These are phyloP conservation scores for Plasmodium falciparum DNA, from an alignment of 169 alveolate species.

Conservation along the genomic window DNA sequence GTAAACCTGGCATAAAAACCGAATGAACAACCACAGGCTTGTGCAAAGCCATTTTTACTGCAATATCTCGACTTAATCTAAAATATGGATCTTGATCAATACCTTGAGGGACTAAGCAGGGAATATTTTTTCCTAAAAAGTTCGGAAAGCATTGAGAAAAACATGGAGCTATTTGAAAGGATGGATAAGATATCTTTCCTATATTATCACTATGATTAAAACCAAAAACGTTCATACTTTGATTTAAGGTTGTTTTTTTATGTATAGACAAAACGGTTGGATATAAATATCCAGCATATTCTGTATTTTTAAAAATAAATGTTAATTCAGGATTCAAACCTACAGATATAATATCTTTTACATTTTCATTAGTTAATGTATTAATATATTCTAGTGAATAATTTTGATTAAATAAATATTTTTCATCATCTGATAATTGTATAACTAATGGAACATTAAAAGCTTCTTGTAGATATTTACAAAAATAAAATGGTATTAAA, in stretches of 20 bases:
- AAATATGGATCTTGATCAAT: constrained; percentile 99
- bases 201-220: constrained; percentile 93
- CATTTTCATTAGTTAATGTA: constrained; percentile 95
- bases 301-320: constrained; percentile 95
- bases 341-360: constrained; percentile 99
- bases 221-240: constrained; percentile 95
- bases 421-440: constrained; percentile 99
- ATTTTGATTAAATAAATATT: constrained; percentile 96
- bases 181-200: constrained; percentile 98
- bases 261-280: constrained; percentile 95
- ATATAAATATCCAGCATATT: constrained; percentile 91
- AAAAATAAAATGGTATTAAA: constrained; percentile 98
- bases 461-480: constrained; percentile 96
- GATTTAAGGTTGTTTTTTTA: constrained; percentile 95
- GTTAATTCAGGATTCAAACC: constrained; percentile 99
- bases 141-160: constrained; percentile 96
- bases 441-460: constrained; percentile 99
- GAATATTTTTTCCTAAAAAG: constrained; percentile 92
- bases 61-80: constrained; percentile 98
- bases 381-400: constrained; percentile 90
- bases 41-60: constrained; percentile 94
- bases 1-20: constrained; percentile 98
- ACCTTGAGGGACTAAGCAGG: constrained; percentile 97
- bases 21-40: constrained; percentile 96
- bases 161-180: constrained; percentile 97